phyloP scores from a whole-genome alignment of 345 rosid species.

The Clarkia xantiana region DNA sequence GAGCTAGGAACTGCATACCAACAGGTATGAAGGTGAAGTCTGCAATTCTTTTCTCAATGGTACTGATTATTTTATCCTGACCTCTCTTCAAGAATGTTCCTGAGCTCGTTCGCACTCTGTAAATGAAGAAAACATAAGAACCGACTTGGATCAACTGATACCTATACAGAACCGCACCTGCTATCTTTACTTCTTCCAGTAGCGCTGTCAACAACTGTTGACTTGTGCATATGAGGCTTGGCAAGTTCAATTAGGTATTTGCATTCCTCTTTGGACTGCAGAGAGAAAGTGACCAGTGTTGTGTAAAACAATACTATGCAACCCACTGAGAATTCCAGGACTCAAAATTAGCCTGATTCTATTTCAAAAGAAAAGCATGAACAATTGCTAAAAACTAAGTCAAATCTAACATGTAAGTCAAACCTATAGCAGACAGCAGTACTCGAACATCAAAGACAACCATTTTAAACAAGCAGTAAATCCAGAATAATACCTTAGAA shows the following conservation, averaged over 20 bases:
- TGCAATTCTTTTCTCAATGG: constrained; percentile 74
- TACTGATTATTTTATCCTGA: constrained; percentile 51
- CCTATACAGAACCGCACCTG: constrained; percentile 24
- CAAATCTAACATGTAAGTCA: no score
- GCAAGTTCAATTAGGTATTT: constrained; percentile 67
- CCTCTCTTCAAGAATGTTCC: constrained; percentile 78
- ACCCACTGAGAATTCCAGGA: no score
- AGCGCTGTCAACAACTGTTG: constrained; percentile 69
- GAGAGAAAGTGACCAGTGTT: constrained; percentile 5
- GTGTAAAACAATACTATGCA: not conserved
- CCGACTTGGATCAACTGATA: not conserved
- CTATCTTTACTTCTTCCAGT: constrained; percentile 90
- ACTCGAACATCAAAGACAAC: no score
- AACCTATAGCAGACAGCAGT: no score
- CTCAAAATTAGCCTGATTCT: no score
- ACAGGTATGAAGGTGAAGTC: constrained; percentile 81
- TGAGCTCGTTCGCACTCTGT: constrained; percentile 84
- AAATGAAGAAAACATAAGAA: not conserved
- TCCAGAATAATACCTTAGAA: no score
- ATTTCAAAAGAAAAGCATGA: no score
- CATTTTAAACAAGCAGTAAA: no score
- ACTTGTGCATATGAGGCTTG: constrained; percentile 73
- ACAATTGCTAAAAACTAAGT: no score
- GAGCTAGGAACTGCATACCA: constrained; percentile 24
- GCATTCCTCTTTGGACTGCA: constrained; percentile 67